Evolutionary conservation across 352 stramenopile species (phyloP), one percentile per base, ranked within the genome.

Genomic region (Phytophthora chlamydospora): DNA sequence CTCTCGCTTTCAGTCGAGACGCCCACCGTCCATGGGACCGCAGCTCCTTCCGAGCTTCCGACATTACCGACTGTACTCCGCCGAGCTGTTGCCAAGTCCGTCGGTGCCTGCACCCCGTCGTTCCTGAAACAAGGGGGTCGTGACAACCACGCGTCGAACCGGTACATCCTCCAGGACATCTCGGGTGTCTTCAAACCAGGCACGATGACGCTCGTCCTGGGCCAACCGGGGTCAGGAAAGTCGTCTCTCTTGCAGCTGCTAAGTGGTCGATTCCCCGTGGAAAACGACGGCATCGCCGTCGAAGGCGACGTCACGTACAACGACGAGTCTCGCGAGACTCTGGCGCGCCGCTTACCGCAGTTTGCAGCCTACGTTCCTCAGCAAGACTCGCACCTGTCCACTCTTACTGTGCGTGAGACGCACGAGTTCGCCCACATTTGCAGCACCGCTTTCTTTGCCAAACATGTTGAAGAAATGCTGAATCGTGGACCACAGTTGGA

Each of bases 361-460:
- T 75, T 83, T 42, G 61, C 65, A 38, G 47, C 71, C 14, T 84
- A 80, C 41, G 66, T 80, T n/a, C 36, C 54, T 19, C 76, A 83
- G 48, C 66, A 78, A 44, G 92, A 98, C 68, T 34, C 48, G 47
- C 75, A 83, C 43, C 74, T 76, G 29, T 57, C 74, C 14, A 72
- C 59, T 12, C 65, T 85, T 2, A 85, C 76, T 4, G 76, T 85
- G 8, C 65, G 69, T 41, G 76, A 98, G 66, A 98, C 91, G 7
- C 83, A 98, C 29, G 71, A 72, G 29, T 98, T 98, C 66, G 83
- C 94, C 6, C 95, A 94, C 61, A 87, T 93, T 47, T 97, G 83
- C 61, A 86, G 80, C 35, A 77, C 63, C 9, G 43, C 56, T 16
- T 55, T 73, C 42, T 71, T 83, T 33, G 35, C 53, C 1, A 60